Percentiles rank a stretch among this genome's conserved stretches.
Conservation (phyloP, 768 basidiomycete species). For the Ramaria rubella region DNA sequence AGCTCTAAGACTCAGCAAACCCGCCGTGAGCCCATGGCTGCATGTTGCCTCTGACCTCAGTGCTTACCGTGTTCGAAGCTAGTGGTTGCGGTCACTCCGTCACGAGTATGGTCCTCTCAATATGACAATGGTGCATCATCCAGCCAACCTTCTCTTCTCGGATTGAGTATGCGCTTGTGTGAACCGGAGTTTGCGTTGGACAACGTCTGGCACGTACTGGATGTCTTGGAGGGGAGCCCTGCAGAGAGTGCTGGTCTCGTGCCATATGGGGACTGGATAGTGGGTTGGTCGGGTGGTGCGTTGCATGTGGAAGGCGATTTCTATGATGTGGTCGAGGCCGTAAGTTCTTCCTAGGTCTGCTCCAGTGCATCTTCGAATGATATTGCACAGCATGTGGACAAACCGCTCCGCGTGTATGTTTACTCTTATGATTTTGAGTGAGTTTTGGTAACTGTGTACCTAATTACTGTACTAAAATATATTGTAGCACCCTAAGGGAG, state of each 20-base stretch:
- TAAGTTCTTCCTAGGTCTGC: slow-evolving; percentile 31
- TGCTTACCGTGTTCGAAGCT: slow-evolving; percentile 1
- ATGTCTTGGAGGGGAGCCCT: slow-evolving; percentile 92
- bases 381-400: slow-evolving; percentile 76
- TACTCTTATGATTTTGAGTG: slow-evolving; percentile 97
- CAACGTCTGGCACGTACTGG: slow-evolving; percentile 97
- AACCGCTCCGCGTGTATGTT: slow-evolving; percentile 88
- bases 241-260: slow-evolving; percentile 96
- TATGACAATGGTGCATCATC: slow-evolving; percentile 34
- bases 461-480: slow-evolving; percentile 6
- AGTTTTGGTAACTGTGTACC: slow-evolving; percentile 26
- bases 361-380: slow-evolving; percentile 9
- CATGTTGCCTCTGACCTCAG: neutral
- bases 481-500: slow-evolving; percentile 74
- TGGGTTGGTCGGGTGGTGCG: slow-evolving; percentile 94
- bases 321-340: slow-evolving; percentile 90
- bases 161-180: slow-evolving; percentile 90
- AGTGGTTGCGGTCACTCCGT: slow-evolving; percentile 85
- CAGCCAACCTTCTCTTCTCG: slow-evolving; percentile 81
- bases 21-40: slow-evolving; percentile 43
- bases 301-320: slow-evolving; percentile 91
- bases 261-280: slow-evolving; percentile 73
- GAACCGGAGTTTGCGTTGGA: slow-evolving; percentile 83
- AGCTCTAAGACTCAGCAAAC: slow-evolving; percentile 70
- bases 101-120: slow-evolving; percentile 67